Conservation (phyloP, 345 rosid species). For the Citrus reticulata region DNA sequence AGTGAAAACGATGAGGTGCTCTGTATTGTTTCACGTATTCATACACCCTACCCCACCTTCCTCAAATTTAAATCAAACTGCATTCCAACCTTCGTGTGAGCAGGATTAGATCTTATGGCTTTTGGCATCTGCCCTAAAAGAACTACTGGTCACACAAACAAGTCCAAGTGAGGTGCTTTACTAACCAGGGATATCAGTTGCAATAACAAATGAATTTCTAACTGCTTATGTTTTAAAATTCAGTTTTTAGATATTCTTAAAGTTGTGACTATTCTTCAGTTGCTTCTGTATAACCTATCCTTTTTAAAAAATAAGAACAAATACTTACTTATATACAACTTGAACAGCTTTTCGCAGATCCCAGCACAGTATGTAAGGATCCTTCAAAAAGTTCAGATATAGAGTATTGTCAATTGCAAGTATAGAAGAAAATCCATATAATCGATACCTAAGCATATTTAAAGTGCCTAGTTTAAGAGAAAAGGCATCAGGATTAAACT, state of each 20-base stretch:
- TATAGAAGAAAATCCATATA: background rate
- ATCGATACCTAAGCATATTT: background rate
- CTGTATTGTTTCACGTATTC: background rate
- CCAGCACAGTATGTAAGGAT: slow-evolving; percentile 96
- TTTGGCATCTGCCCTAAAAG: background rate
- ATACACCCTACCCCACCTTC: background rate
- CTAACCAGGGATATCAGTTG: background rate
- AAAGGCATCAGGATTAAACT: background rate
- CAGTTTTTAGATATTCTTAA: background rate
- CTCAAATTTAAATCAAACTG: background rate
- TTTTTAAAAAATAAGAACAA: background rate
- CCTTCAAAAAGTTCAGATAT: slow-evolving; percentile 38
- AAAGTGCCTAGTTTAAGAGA: background rate
- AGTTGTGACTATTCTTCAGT: background rate
- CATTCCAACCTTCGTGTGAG: background rate
- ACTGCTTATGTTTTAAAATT: background rate
- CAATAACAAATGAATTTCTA: background rate
- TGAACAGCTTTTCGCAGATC: slow-evolving; percentile 84
- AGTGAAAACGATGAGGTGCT: background rate
- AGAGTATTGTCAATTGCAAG: background rate
- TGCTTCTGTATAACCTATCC: background rate
- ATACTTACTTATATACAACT: slow-evolving; percentile 82
- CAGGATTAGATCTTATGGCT: background rate
- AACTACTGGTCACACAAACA: background rate
- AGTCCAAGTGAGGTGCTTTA: background rate